A percentile compares a stretch with the other conserved stretches of the same genome.
phyloP scores from a whole-genome alignment of 129 eudicot genomes.

The Chrysanthemum lavandulifolium region DNA sequence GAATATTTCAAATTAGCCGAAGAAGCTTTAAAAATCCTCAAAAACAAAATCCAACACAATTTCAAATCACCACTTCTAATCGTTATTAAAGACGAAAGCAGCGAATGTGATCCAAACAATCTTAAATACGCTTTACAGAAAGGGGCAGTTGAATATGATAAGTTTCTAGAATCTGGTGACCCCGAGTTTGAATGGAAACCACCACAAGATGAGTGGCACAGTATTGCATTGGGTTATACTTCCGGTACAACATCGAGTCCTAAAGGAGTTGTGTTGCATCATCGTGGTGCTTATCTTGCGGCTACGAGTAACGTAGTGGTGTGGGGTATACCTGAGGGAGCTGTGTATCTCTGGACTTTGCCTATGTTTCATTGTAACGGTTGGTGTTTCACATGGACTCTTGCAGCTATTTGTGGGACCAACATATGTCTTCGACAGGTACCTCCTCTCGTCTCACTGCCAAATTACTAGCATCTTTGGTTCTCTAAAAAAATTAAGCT shows the following conservation, averaged over 20 bases:
- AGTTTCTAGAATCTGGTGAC: slow-evolving; percentile 75
- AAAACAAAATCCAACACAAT: slow-evolving; percentile 38
- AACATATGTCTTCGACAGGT: slow-evolving; percentile 88
- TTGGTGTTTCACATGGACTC: slow-evolving; percentile 88
- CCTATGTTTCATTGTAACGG: slow-evolving; percentile 99
- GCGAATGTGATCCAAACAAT: slow-evolving; percentile 50
- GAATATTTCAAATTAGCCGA: slow-evolving; percentile 61
- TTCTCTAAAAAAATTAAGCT: no score
- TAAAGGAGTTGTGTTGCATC: slow-evolving; percentile 89
- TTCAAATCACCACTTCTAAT: slow-evolving; percentile 58
- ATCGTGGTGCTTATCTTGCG: slow-evolving; percentile 87
- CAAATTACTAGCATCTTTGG: no score
- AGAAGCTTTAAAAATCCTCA: slow-evolving; percentile 55
- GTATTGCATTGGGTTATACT: slow-evolving; percentile 80
- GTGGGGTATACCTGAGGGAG: slow-evolving; percentile 68
- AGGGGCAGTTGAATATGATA: slow-evolving; percentile 80
- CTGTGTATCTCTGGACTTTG: slow-evolving; percentile 84
- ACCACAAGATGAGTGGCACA: slow-evolving; percentile 88
- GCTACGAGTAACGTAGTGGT: slow-evolving; percentile 50
- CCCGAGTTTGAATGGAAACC: slow-evolving; percentile 66
- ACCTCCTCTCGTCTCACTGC: neutral
- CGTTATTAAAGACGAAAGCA: slow-evolving; percentile 64
- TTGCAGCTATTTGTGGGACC: slow-evolving; percentile 89
- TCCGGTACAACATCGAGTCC: slow-evolving; percentile 98
- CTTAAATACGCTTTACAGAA: slow-evolving; percentile 64